Base-by-base conservation (phyloP, 2,329 filamentous ascomycete genomes). In the Fusarium graminum region DNA sequence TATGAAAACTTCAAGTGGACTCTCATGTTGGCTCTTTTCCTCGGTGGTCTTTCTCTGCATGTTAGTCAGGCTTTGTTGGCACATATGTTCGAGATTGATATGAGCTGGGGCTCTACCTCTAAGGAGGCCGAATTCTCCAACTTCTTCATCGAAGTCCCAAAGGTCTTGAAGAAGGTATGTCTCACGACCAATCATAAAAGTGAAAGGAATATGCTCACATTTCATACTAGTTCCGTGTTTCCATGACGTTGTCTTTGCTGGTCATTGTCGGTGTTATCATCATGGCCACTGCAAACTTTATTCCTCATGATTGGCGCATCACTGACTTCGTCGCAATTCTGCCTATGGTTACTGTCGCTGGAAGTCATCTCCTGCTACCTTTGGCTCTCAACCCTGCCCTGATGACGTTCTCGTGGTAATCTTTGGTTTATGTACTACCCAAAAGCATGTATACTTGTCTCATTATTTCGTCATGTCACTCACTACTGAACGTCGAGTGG, bases 1-100 rank as follows among this genome's bases (percentile, higher is more conserved):
- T 83, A 81, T 51, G 86, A 89, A 75, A 89, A 89, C 78, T 85
- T 93, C 79, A 91, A 90, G 78, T 93, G 91, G 91, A 87, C 90
- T 11, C 78, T 90, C 52, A 82, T 91, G 78, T 82, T 94, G 45
- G 90, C 89, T 63, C 89, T 95, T 76, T 96, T 95, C 83, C 83
- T 97, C 17, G 92, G 92, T 51, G 92, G 92, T 38, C 83, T 95
- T 47, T 92, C 89, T 2, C 85, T 96, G 34, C 92, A 96, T 79
- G 86, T 97, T 46, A 92, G 88, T 29, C 90, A 94, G 76, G 92
- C 92, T 2, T 82, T 97, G 32, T 79, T 95, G 43, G 85, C 88
- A 6, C 93, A 96, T 81, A 92, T 95, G 86, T 92, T 95, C 75
- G 88, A 92, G 79, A 88, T 94, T 74, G 86, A 95, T 78, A 94